phyloP scores from a whole-genome alignment of 495 filamentous ascomycete species.

The Talaromyces stipitatus region DNA sequence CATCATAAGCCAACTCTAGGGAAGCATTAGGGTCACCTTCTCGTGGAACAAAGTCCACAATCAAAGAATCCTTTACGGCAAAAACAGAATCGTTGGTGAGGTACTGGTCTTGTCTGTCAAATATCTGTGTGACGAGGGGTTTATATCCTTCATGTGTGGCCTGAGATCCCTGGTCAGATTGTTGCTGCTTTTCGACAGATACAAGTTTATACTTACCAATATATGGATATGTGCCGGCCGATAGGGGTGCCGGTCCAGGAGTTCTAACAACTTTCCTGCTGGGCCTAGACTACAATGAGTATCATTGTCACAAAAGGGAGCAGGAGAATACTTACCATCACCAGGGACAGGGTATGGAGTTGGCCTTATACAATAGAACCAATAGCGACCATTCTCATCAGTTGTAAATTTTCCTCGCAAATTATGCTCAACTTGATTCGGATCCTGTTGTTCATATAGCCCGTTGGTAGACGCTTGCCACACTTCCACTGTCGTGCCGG shows the following conservation, averaged over 20 bases:
- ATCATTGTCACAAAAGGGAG: slow-evolving; percentile 9
- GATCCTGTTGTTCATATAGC: slow-evolving; percentile 73
- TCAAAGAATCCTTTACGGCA: slow-evolving; percentile 66
- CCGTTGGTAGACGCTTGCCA: slow-evolving; percentile 76
- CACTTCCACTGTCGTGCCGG: slow-evolving; percentile 59
- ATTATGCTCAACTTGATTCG: slow-evolving; percentile 63
- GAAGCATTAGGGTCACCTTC: slow-evolving; percentile 55
- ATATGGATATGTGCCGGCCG: slow-evolving; percentile 82
- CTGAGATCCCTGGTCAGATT: slow-evolving; percentile 17
- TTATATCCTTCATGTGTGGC: slow-evolving; percentile 40
- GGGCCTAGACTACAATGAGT: slow-evolving; percentile 21
- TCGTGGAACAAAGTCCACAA: slow-evolving; percentile 56
- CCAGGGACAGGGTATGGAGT: slow-evolving; percentile 64
- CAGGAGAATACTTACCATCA: slow-evolving; percentile 50
- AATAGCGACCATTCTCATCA: slow-evolving; percentile 55
- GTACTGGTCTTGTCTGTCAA: slow-evolving; percentile 57
- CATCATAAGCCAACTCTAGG: slow-evolving; percentile 56
- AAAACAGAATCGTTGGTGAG: slow-evolving; percentile 63
- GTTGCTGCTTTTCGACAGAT: background rate
- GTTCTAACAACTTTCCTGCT: slow-evolving; percentile 34
- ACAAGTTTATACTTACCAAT: slow-evolving; percentile 43
- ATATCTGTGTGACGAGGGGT: slow-evolving; percentile 64
- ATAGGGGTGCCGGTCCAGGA: slow-evolving; percentile 70
- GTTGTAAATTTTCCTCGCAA: slow-evolving; percentile 65
- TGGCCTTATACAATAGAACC: slow-evolving; percentile 60